Conservation (phyloP, 371 early-diverging fungal genomes). For the Mortierella sp. region DNA sequence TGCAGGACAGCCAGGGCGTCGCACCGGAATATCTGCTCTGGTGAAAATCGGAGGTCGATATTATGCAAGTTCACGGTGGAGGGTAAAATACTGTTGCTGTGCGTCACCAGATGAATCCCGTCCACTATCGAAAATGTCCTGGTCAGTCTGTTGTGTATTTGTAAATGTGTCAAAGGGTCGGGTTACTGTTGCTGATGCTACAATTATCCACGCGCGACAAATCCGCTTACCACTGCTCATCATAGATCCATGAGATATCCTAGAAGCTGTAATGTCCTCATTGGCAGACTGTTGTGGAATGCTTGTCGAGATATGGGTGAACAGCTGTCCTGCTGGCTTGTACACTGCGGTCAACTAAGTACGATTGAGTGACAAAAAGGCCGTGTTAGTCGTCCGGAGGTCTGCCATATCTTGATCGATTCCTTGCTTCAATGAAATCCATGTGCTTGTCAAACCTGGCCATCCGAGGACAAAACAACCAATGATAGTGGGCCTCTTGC, state of each 20-base stretch:
- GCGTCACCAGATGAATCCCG: slow-evolving; percentile 42
- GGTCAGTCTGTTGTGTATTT: background rate
- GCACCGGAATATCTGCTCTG: slow-evolving; percentile 39
- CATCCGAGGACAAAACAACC: slow-evolving; percentile 44
- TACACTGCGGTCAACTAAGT: slow-evolving; percentile 37
- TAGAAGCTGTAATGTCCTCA: slow-evolving; percentile 34
- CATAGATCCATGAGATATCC: slow-evolving; percentile 57
- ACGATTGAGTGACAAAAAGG: background rate
- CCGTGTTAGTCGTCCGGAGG: no score
- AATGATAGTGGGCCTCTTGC: slow-evolving; percentile 38
- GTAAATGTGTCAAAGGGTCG: background rate
- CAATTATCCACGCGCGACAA: no score
- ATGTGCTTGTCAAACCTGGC: slow-evolving; percentile 16
- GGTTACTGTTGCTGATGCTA: no score
- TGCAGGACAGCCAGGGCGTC: slow-evolving; percentile 47
- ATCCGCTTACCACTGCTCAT: slow-evolving; percentile 38
- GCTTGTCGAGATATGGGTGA: slow-evolving; percentile 40
- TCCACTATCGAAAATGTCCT: slow-evolving; percentile 22
- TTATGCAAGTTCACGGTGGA: slow-evolving; percentile 40
- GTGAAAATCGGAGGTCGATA: slow-evolving; percentile 45
- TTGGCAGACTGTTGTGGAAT: slow-evolving; percentile 28
- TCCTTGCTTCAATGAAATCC: no score
- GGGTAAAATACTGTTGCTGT: slow-evolving; percentile 30
- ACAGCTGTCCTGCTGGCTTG: slow-evolving; percentile 40
- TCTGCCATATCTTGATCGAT: background rate